Evolutionary conservation across 2,329 filamentous ascomycete genomes (phyloP).

Genomic region (Colletotrichum theobromicola): DNA sequence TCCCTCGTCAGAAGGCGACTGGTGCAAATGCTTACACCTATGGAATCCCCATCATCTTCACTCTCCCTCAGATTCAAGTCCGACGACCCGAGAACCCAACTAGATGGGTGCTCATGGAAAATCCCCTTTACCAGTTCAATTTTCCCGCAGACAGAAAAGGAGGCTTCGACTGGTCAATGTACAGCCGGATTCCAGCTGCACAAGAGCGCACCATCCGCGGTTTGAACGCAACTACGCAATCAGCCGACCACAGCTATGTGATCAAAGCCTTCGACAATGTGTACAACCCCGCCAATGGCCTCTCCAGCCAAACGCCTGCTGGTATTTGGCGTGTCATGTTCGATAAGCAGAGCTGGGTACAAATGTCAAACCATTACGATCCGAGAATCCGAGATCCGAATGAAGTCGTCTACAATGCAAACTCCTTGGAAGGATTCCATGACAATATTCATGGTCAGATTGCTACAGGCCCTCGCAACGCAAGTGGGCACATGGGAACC

Average conservation of each 20-base stretch:
- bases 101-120: background rate
- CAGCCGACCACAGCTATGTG: background rate
- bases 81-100: background rate
- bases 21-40: background rate
- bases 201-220: background rate
- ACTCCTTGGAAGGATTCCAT: background rate
- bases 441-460: background rate
- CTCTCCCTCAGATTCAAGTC: background rate
- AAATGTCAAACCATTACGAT: background rate
- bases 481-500: background rate
- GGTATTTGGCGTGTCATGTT: slow-evolving; percentile 1
- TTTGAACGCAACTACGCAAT: background rate
- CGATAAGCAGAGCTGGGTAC: background rate
- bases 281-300: background rate
- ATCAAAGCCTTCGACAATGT: background rate
- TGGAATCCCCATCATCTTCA: background rate
- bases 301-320: background rate
- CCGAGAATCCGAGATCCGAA: background rate
- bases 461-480: background rate
- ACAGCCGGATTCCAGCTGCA: background rate
- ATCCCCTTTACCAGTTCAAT: background rate
- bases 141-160: background rate
- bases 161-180: background rate
- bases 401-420: background rate
- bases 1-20: background rate